Conservation (phyloP, 768 basidiomycete species). For the Cubamyces sp. region DNA sequence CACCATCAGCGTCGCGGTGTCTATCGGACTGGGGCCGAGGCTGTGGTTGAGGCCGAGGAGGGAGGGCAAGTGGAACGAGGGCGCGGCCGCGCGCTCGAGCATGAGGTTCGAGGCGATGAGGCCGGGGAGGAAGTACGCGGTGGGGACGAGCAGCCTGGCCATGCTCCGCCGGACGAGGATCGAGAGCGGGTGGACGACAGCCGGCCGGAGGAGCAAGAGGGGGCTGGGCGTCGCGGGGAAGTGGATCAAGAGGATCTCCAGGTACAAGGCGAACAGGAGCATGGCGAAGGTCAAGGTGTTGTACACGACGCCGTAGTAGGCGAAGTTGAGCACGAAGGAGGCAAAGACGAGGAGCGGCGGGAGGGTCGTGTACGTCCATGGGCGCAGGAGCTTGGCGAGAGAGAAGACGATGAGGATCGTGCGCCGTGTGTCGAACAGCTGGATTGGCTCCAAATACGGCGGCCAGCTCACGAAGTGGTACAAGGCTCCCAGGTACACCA, state of each 20-base stretch:
- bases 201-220: conserved; percentile 45
- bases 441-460: background rate
- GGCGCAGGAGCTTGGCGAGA: conserved; percentile 39
- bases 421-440: background rate
- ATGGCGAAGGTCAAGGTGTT: conserved; percentile 44
- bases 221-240: conserved; percentile 49
- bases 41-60: too few relatives aligned
- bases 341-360: conserved; percentile 45
- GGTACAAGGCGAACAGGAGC: conserved; percentile 44
- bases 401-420: conserved; percentile 44
- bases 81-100: conserved; percentile 29
- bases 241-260: conserved; percentile 51
- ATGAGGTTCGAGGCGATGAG: conserved; percentile 47
- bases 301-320: conserved; percentile 44
- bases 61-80: conserved; percentile 7
- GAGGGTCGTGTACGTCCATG: conserved; percentile 37
- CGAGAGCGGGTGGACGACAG: conserved; percentile 48
- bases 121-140: conserved; percentile 53
- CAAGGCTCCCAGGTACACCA: conserved; percentile 46
- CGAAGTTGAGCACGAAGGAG: conserved; percentile 46
- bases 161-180: conserved; percentile 45
- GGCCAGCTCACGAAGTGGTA: conserved; percentile 34
- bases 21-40: conserved; percentile 32
- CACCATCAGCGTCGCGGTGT: conserved; percentile 51
- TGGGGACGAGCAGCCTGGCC: conserved; percentile 44